phyloP scores from a whole-genome alignment of 139 green algal species.

The Coccomyxa sp. region DNA sequence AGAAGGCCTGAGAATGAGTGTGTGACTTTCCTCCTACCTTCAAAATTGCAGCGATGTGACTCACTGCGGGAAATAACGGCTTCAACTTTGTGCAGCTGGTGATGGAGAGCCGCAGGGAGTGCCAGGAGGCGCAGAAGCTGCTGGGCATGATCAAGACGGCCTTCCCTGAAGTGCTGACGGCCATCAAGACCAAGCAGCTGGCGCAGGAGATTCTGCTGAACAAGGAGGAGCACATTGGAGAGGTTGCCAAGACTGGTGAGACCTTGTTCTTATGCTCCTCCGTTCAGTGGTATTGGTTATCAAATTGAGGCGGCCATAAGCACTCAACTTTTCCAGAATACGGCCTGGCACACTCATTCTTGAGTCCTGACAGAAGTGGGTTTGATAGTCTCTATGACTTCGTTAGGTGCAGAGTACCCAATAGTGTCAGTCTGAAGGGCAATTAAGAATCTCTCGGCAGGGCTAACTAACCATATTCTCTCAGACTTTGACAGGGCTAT shows the following conservation, averaged over 20 bases:
- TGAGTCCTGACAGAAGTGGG: background rate
- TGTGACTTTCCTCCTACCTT: no score
- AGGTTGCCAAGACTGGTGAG: constrained; percentile 16
- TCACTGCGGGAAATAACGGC: no score
- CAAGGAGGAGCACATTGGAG: constrained; percentile 18
- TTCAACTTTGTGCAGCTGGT: constrained; percentile 20
- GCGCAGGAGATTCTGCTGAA: constrained; percentile 23
- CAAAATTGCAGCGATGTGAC: no score
- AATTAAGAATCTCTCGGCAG: no score
- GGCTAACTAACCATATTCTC: no score
- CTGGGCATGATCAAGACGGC: background rate
- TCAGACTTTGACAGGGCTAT: no score
- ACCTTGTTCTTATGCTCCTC: background rate
- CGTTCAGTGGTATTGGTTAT: background rate
- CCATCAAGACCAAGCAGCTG: constrained; percentile 26
- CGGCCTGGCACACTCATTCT: background rate
- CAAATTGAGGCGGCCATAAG: no score
- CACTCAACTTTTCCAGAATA: background rate
- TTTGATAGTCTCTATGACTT: background rate
- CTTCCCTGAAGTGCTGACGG: constrained; percentile 15
- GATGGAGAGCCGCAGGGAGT: constrained; percentile 10
- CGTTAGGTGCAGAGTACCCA: background rate
- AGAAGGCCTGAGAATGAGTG: no score
- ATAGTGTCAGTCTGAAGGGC: background rate
- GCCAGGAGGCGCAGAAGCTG: background rate